Evolutionary conservation across 257 asterid species (phyloP).

Genomic region (Rhazya stricta): DNA sequence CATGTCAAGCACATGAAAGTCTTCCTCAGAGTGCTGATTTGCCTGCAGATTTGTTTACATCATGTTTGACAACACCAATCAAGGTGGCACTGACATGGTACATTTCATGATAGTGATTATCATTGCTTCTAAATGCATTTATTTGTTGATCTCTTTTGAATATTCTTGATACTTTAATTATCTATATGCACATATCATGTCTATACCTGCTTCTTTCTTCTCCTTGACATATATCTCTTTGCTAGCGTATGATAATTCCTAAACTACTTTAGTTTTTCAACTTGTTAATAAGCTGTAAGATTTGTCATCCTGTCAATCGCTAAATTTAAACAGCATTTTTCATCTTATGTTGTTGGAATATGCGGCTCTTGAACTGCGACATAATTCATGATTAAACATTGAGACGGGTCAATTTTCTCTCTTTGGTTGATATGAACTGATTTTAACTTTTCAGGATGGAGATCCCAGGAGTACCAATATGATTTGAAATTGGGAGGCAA

Average conservation of each 20-base stretch:
- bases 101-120: background rate
- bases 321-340: background rate
- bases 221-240: background rate
- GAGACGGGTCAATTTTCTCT: background rate
- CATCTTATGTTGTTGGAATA: background rate
- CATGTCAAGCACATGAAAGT: slow-evolving; percentile 73
- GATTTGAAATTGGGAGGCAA: background rate
- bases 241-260: too few relatives aligned
- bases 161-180: background rate
- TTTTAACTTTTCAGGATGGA: background rate
- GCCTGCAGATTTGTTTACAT: slow-evolving; percentile 94
- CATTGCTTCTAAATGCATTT: slow-evolving; percentile 4
- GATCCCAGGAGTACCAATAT: background rate
- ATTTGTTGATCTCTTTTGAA: background rate
- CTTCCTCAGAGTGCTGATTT: slow-evolving; percentile 96
- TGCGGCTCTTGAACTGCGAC: background rate
- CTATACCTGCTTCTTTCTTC: background rate
- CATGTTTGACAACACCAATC: slow-evolving; percentile 93
- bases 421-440: background rate
- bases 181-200: too few relatives aligned
- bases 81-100: slow-evolving; percentile 97
- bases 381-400: background rate
- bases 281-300: too few relatives aligned
- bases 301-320: background rate
- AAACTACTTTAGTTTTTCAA: too few relatives aligned